Conservation (phyloP, 2,329 filamentous ascomycete genomes). For the Fusarium neocosmosporiellum region DNA sequence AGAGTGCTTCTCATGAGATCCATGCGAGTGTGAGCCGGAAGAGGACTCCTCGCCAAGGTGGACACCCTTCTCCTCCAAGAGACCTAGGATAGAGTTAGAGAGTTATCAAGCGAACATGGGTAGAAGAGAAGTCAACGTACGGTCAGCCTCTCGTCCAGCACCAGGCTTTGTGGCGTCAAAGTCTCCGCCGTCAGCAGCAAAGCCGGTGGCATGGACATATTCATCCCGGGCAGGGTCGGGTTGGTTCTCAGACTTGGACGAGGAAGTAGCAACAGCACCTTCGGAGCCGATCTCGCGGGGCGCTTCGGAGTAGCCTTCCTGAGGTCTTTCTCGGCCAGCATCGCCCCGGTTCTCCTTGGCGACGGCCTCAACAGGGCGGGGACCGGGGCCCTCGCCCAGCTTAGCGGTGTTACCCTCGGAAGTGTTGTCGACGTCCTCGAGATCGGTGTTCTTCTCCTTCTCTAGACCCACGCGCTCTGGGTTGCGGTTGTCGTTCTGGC, state of each 20-base stretch:
- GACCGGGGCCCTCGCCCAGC: constrained; percentile 44
- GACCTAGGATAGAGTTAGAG: constrained; percentile 39
- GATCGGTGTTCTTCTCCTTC: constrained; percentile 48
- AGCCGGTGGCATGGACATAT: constrained; percentile 67
- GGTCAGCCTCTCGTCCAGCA: constrained; percentile 74
- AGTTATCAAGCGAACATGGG: background rate
- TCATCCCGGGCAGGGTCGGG: constrained; percentile 66
- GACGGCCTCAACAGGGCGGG: constrained; percentile 50
- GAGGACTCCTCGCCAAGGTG: constrained; percentile 29
- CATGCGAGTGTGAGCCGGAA: constrained; percentile 1
- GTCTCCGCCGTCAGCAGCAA: constrained; percentile 73
- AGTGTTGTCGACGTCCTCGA: constrained; percentile 45
- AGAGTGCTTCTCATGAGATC: constrained; percentile 29
- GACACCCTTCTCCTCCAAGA: constrained; percentile 50
- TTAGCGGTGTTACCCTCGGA: constrained; percentile 45
- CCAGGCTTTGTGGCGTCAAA: constrained; percentile 74
- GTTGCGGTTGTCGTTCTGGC: constrained; percentile 55
- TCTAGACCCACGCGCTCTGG: constrained; percentile 46
- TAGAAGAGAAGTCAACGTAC: constrained; percentile 54
- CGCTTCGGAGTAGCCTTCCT: constrained; percentile 16
- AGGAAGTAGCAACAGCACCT: background rate
- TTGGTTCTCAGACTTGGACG: constrained; percentile 27
- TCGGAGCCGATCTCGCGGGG: constrained; percentile 23
- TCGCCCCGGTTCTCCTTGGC: constrained; percentile 49
- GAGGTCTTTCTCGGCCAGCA: constrained; percentile 36